These are phyloP conservation scores for Amauroascus niger DNA, from an alignment of 2,329 filamentous ascomycete species.

Conservation along the genomic window DNA sequence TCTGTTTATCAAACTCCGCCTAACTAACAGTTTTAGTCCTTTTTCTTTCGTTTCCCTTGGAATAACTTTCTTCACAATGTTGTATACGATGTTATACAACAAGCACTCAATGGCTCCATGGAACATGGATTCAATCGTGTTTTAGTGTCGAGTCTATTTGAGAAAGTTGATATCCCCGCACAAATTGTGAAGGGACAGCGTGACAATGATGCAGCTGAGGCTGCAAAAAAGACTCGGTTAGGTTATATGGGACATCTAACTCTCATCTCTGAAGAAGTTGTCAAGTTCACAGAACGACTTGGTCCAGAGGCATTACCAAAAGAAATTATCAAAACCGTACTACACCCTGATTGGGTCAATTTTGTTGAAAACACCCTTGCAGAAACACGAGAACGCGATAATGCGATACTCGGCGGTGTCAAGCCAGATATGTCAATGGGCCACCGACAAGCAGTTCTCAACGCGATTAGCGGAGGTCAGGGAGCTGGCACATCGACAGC, in stretches of 20 bases:
- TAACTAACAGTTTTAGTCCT: constrained; percentile 50
- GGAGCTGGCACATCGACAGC: constrained; percentile 53
- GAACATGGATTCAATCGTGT: constrained; percentile 87
- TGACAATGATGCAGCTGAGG: constrained; percentile 75
- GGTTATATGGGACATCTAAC: constrained; percentile 98
- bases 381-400: constrained; percentile 89
- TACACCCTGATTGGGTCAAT: constrained; percentile 81
- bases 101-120: constrained; percentile 98
- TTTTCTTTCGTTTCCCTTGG: constrained; percentile 98
- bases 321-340: constrained; percentile 74
- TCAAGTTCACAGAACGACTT: constrained; percentile 94
- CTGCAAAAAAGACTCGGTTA: constrained; percentile 74
- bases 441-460: constrained; percentile 59
- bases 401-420: constrained; percentile 93
- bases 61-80: constrained; percentile 99
- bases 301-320: constrained; percentile 79
- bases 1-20: constrained; percentile 5
- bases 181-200: constrained; percentile 86
- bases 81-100: constrained; percentile 96
- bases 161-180: constrained; percentile 77
- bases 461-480: constrained; percentile 49
- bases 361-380: constrained; percentile 90
- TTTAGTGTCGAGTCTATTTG: constrained; percentile 85
- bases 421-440: constrained; percentile 81
- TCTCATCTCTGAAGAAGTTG: constrained; percentile 92